Evolutionary conservation across 179 eudicot species (phyloP).

Genomic region (Kewa caespitosa): DNA sequence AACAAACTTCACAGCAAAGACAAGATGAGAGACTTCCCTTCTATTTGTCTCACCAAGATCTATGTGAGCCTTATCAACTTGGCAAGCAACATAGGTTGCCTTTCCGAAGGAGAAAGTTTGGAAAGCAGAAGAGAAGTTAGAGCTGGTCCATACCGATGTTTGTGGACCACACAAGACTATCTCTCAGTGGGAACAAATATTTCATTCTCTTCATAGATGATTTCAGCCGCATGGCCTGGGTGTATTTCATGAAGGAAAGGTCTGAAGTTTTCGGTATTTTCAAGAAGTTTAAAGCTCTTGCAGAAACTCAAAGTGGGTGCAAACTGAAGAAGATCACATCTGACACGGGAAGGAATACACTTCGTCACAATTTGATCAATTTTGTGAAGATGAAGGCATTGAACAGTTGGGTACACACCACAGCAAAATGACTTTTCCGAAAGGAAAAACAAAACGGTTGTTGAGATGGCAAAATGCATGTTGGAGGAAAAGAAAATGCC

Average conservation of each 20-base stretch:
- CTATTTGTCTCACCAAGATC: not conserved
- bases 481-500: not conserved
- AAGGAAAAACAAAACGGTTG: constrained; percentile 1
- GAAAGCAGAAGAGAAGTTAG: constrained; percentile 8
- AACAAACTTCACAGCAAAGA: not conserved
- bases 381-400: constrained; percentile 7
- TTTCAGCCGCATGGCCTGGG: constrained; percentile 19
- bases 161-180: not conserved
- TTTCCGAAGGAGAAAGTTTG: not conserved
- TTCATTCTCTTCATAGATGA: constrained; percentile 20
- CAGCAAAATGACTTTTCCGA: constrained; percentile 14
- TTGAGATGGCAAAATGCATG: constrained; percentile 22
- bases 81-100: constrained; percentile 9
- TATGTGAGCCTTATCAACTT: constrained; percentile 22
- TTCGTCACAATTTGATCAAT: constrained; percentile 5
- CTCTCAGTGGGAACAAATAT: constrained; percentile 1
- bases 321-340: not conserved
- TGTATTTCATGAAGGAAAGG: constrained; percentile 9
- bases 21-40: constrained; percentile 12
- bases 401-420: not conserved
- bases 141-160: constrained; percentile 16
- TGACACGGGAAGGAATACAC: constrained; percentile 15
- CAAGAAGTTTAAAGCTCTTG: not conserved
- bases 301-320: constrained; percentile 10
- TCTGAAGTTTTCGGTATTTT: constrained; percentile 2